Evolutionary conservation across 2,329 filamentous ascomycete species (phyloP).

Genomic region (Xylariaceae sp.): DNA sequence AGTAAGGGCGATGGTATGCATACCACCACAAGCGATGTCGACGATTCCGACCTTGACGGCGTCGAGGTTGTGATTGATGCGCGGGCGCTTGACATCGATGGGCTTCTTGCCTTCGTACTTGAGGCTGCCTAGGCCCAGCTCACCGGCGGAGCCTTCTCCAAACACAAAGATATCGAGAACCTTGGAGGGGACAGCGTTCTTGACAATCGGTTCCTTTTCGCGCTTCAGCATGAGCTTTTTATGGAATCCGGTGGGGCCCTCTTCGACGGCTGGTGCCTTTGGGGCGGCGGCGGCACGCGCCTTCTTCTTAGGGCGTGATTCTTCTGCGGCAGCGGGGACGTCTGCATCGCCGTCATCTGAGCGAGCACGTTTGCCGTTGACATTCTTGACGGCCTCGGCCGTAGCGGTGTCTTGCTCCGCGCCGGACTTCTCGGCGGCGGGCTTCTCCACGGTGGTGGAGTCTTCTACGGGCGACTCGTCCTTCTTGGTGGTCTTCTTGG

Average conservation of each 20-base stretch:
- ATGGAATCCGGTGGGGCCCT: conserved; percentile 16
- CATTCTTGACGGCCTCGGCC: conserved; percentile 9
- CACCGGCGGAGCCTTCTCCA: conserved; percentile 54
- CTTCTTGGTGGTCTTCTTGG: conserved; percentile 13
- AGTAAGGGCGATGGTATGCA: conserved; percentile 64
- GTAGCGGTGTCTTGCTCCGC: conserved; percentile 13
- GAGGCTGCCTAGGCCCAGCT: conserved; percentile 61
- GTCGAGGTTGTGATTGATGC: conserved; percentile 56
- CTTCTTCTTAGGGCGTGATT: conserved; percentile 11
- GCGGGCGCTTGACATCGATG: conserved; percentile 64
- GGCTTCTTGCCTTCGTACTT: conserved; percentile 43
- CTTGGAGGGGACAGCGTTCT: conserved; percentile 25
- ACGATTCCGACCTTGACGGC: conserved; percentile 55
- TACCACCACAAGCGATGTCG: conserved; percentile 60
- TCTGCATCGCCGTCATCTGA: conserved; percentile 15
- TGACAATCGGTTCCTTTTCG: conserved; percentile 11
- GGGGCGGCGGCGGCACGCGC: conserved; percentile 6
- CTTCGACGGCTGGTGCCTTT: background rate
- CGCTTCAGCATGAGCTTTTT: conserved; percentile 14
- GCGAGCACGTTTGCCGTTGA: conserved; percentile 14
- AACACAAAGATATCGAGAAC: conserved; percentile 48
- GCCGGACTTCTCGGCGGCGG: background rate
- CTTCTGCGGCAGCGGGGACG: background rate
- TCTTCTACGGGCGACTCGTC: background rate
- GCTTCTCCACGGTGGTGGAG: background rate